These are phyloP conservation scores for Urochloa ruziziensis DNA, from an alignment of 176 grass and related monocot species.

Conservation along the genomic window DNA sequence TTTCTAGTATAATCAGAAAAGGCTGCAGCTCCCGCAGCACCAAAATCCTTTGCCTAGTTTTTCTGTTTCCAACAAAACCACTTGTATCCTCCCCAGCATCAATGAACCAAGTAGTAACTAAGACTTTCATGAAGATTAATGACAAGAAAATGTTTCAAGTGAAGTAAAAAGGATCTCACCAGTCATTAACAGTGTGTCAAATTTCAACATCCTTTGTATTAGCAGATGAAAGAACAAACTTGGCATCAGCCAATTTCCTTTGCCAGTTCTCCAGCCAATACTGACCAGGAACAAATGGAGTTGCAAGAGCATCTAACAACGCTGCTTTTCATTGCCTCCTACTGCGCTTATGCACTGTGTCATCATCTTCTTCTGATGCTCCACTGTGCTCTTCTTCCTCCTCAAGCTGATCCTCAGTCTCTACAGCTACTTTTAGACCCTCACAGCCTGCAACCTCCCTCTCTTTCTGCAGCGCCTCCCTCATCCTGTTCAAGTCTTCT, in stretches of 20 bases:
- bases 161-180: conserved; percentile 4
- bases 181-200: not conserved
- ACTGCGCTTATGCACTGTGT: not conserved
- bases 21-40: too few relatives aligned
- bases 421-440: not conserved
- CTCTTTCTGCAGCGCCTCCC: conserved; percentile 47
- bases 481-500: conserved; percentile 55
- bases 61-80: too few relatives aligned
- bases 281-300: not conserved
- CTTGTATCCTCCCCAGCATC: not conserved
- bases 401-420: conserved; percentile 1
- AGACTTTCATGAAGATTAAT: not conserved
- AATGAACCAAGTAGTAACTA: conserved; percentile 20
- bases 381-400: conserved; percentile 2
- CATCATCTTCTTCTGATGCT: conserved; percentile 5
- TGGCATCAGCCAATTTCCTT: not conserved
- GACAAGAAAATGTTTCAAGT: conserved; percentile 15
- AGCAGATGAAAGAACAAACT: not conserved
- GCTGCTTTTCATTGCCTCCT: not conserved
- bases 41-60: too few relatives aligned
- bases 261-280: not conserved
- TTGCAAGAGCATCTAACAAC: not conserved
- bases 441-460: conserved; percentile 24
- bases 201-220: not conserved
- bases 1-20: too few relatives aligned